Evolutionary conservation across 148 eudicot genomes (phyloP).

Genomic region (Selenicereus undatus): DNA sequence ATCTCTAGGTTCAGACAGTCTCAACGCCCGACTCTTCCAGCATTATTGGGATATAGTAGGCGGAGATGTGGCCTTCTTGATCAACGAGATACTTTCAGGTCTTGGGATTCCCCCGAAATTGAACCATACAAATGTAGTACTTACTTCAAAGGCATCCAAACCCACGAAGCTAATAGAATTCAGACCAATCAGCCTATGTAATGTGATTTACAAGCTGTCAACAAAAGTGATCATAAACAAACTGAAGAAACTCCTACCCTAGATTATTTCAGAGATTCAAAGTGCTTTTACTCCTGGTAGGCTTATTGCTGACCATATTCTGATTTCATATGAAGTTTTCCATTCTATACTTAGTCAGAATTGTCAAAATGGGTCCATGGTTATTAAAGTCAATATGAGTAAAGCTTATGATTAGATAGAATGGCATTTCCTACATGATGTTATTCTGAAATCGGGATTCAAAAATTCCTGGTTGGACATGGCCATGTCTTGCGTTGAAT

Average conservation of each 20-base stretch:
- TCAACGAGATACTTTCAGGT: neutral
- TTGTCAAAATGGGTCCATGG: neutral
- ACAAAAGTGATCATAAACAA: neutral
- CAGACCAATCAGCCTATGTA: constrained; percentile 6
- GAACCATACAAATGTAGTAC: neutral
- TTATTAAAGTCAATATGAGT: neutral
- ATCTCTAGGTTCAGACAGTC: neutral
- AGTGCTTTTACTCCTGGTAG: neutral
- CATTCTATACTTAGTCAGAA: neutral
- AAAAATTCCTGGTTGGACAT: neutral
- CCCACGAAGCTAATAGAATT: neutral
- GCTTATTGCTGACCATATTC: neutral
- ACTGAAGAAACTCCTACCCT: neutral
- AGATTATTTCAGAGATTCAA: neutral
- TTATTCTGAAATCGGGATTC: neutral
- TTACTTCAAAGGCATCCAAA: neutral
- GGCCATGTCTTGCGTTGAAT: neutral
- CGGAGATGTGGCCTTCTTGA: neutral
- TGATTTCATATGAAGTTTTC: neutral
- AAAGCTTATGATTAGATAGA: constrained; percentile 10
- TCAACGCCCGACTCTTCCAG: neutral
- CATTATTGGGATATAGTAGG: constrained; percentile 1
- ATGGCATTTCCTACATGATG: neutral
- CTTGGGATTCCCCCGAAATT: accelerated
- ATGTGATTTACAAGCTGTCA: neutral